Evolutionary conservation across 176 grass and related monocot genomes (phyloP).

Genomic region (Typha latifolia): DNA sequence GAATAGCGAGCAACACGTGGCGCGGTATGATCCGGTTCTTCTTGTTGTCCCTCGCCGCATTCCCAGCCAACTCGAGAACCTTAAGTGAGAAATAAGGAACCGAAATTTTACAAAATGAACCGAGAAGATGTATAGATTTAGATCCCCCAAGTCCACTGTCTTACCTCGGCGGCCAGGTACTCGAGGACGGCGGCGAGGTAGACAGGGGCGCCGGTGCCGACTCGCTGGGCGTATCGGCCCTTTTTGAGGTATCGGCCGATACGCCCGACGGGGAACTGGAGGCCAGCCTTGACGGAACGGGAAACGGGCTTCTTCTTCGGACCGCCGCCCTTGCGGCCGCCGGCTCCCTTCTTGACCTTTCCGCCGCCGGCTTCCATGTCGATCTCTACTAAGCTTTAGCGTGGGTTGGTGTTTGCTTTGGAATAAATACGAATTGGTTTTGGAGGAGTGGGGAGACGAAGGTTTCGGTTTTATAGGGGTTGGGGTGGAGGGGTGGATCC

Average conservation of each 20-base stretch:
- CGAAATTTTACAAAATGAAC: not conserved
- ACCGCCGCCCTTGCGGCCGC: constrained; percentile 32
- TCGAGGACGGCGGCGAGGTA: constrained; percentile 69
- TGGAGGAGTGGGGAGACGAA: not conserved
- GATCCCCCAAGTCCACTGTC: not conserved
- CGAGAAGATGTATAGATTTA: not conserved
- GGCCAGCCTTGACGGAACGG: constrained; percentile 55
- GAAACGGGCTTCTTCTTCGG: constrained; percentile 48
- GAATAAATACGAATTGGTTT: not conserved
- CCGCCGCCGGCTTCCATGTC: constrained; percentile 13
- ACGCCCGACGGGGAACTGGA: constrained; percentile 72
- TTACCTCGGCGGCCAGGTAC: constrained; percentile 69
- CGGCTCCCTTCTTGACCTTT: constrained; percentile 48
- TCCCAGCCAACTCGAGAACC: constrained; percentile 53
- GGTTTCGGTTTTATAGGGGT: too few species aligned
- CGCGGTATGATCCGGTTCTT: constrained; percentile 48
- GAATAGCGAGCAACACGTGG: constrained; percentile 42
- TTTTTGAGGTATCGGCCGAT: constrained; percentile 67
- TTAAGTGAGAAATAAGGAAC: not conserved
- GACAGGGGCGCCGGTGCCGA: constrained; percentile 58
- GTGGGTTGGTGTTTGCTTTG: not conserved
- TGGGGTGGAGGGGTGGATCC: too few species aligned
- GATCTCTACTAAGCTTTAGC: not conserved
- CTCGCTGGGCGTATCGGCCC: constrained; percentile 51
- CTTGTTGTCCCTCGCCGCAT: constrained; percentile 63